A percentile compares a stretch with the other conserved stretches of the same genome.
Conservation (phyloP, 2,329 filamentous ascomycete genomes). For the Phialocephala sp. region DNA sequence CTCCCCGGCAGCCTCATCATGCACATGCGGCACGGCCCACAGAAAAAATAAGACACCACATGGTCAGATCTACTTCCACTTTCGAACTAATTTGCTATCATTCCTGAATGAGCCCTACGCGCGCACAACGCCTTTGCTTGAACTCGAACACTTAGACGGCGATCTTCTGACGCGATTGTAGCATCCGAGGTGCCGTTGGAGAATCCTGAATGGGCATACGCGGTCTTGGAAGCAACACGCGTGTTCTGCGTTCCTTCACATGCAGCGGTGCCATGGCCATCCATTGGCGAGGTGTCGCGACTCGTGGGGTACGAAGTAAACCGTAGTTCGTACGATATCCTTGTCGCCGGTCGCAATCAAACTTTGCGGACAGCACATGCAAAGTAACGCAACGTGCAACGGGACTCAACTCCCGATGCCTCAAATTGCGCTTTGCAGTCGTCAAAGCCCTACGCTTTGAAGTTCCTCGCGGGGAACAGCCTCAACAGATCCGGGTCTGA, state of each 20-base stretch:
- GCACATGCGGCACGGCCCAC: constrained; percentile 16
- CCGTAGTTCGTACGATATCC: too few species aligned
- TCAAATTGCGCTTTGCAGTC: background rate
- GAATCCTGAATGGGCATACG: background rate
- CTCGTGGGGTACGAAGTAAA: background rate
- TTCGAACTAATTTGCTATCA: background rate
- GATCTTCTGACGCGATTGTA: background rate
- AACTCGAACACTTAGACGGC: background rate
- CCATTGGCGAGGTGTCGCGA: background rate
- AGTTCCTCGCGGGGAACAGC: constrained; percentile 18
- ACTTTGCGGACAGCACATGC: background rate
- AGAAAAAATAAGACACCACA: background rate
- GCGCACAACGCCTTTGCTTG: background rate
- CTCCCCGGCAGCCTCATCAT: constrained; percentile 10
- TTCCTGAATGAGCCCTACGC: background rate
- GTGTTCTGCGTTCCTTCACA: background rate
- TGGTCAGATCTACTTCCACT: constrained; percentile 6
- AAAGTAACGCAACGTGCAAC: constrained; percentile 5
- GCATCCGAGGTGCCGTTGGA: background rate
- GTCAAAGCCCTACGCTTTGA: constrained; percentile 15
- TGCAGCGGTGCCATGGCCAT: constrained; percentile 1
- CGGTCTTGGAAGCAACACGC: background rate
- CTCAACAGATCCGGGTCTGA: constrained; percentile 21
- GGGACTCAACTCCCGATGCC: background rate
- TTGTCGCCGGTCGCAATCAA: constrained; percentile 2